Conservation (phyloP, 2,329 filamentous ascomycete species). For the Amauroascus niger region DNA sequence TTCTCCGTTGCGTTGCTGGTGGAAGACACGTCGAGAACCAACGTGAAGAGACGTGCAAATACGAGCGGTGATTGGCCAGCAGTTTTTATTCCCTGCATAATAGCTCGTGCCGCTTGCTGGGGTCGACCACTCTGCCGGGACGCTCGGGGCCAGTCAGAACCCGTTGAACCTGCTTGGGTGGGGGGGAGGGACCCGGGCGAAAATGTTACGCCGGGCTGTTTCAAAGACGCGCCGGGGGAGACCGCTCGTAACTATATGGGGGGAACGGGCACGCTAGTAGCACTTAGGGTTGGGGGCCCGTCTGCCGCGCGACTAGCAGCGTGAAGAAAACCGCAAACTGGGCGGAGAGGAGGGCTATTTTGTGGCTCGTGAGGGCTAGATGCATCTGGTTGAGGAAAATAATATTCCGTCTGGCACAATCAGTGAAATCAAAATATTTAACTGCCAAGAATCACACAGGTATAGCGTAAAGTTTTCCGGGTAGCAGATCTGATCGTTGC, state of each 20-base stretch:
- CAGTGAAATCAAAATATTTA: not conserved
- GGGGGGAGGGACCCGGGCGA: slow-evolving; percentile 1
- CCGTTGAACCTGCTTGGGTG: not conserved
- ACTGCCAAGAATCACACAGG: not conserved
- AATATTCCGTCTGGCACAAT: not conserved
- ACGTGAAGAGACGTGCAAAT: slow-evolving; percentile 10
- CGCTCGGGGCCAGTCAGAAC: slow-evolving; percentile 9
- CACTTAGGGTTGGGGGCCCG: not conserved
- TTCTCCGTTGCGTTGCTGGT: not conserved
- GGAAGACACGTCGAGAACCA: slow-evolving; percentile 10
- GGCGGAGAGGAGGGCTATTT: no score
- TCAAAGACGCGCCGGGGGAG: slow-evolving; percentile 1
- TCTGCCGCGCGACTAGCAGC: slow-evolving; percentile 10
- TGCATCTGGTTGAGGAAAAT: not conserved
- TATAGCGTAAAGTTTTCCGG: not conserved
- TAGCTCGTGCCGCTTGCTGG: slow-evolving; percentile 13
- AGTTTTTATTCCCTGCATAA: slow-evolving; percentile 3
- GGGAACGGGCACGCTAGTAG: not conserved
- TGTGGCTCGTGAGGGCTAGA: not conserved
- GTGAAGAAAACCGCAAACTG: not conserved
- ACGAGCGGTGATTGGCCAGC: slow-evolving; percentile 9
- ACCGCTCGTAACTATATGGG: not conserved
- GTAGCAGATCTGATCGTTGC: not conserved
- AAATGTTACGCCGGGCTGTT: slow-evolving; percentile 9
- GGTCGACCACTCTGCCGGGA: slow-evolving; percentile 14